phyloP scores from a whole-genome alignment of 805 yeast species.

The Sugiyamaella marilandica region DNA sequence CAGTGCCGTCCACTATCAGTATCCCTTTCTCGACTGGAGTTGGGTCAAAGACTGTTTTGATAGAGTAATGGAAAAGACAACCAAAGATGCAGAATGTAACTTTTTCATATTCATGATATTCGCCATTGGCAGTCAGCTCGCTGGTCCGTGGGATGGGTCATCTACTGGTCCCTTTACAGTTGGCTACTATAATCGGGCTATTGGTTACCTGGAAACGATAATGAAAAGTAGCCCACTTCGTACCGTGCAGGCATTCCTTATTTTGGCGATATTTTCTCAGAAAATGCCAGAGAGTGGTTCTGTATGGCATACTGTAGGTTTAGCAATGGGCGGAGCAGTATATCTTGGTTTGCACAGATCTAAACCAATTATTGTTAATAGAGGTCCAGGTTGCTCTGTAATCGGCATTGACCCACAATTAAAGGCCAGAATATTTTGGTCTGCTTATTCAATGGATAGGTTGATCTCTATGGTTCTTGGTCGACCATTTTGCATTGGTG shows the following conservation, averaged over 20 bases:
- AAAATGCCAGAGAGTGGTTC: slow-evolving; percentile 48
- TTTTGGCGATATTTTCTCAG: not conserved
- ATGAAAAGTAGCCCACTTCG: not conserved
- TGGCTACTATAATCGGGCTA: not conserved
- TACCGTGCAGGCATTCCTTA: not conserved
- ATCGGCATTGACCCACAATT: slow-evolving; percentile 34
- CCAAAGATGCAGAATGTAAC: not conserved
- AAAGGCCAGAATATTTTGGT: slow-evolving; percentile 52
- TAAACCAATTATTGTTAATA: slow-evolving; percentile 14
- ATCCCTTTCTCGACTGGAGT: not conserved
- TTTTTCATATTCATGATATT: not conserved
- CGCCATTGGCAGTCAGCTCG: not conserved
- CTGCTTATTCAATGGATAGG: slow-evolving; percentile 51
- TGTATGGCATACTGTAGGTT: slow-evolving; percentile 81
- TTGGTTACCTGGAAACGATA: not conserved
- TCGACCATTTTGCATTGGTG: slow-evolving; percentile 36
- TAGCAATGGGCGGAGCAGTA: slow-evolving; percentile 70
- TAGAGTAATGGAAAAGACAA: not conserved
- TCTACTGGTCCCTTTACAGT: not conserved
- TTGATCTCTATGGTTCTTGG: slow-evolving; percentile 51
- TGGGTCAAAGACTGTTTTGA: not conserved
- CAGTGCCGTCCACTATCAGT: not conserved
- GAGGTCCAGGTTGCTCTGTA: slow-evolving; percentile 27
- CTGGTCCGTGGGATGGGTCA: not conserved
- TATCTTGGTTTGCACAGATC: slow-evolving; percentile 82